phyloP scores from a whole-genome alignment of 2,329 filamentous ascomycete genomes.

The Nemania sp. region DNA sequence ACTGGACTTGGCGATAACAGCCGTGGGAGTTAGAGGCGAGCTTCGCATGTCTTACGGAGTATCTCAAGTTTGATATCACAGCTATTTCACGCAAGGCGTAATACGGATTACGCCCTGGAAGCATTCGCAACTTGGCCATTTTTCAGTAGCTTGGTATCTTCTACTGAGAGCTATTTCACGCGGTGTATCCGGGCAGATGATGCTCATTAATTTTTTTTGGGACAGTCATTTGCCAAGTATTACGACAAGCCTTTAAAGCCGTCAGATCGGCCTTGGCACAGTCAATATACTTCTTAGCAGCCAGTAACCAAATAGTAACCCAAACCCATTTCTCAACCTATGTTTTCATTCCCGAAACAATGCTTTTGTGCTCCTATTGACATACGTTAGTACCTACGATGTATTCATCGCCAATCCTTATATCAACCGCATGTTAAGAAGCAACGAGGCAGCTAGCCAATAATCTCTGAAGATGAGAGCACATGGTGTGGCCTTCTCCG shows the following conservation, averaged over 20 bases:
- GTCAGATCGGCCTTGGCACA: conserved; percentile 13
- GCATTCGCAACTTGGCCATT: not conserved
- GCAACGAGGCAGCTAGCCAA: conserved; percentile 1
- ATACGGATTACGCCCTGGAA: too few species aligned
- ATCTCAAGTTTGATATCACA: conserved; percentile 1
- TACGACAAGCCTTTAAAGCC: conserved; percentile 1
- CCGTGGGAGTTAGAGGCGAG: not conserved
- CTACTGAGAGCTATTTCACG: not conserved
- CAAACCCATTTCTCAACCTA: not conserved
- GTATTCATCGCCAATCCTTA: not conserved
- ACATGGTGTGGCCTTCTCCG: conserved; percentile 2
- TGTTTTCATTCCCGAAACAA: not conserved
- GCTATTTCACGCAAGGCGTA: too few species aligned
- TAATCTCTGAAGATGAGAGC: conserved; percentile 2
- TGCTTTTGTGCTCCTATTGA: not conserved
- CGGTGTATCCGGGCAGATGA: not conserved
- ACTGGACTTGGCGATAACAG: not conserved
- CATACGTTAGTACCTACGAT: not conserved
- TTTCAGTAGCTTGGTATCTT: not conserved
- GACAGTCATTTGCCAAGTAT: not conserved
- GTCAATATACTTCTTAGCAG: not conserved
- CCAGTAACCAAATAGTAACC: not conserved
- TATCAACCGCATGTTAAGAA: not conserved
- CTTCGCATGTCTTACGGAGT: not conserved
- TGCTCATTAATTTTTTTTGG: not conserved